Evolutionary conservation across 2,329 filamentous ascomycete genomes (phyloP).

Genomic region (Zymoseptoria passerinii): DNA sequence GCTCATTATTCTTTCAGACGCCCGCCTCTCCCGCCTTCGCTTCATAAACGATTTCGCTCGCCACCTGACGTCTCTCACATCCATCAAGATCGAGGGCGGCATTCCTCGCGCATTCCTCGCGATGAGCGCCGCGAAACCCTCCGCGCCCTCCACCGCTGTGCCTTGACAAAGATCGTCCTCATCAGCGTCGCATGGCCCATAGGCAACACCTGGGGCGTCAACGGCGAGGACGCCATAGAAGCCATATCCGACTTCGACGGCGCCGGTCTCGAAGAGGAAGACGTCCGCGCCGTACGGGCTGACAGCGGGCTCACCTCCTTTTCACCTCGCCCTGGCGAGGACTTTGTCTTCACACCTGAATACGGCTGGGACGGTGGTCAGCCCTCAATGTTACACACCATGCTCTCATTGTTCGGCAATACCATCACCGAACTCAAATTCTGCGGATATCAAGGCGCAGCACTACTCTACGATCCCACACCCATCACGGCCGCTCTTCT

Average conservation of each 20-base stretch:
- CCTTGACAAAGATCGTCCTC: conserved; percentile 38
- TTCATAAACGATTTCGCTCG: conserved; percentile 39
- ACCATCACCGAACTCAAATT: conserved; percentile 41
- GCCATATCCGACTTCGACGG: conserved; percentile 21
- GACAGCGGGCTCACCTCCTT: conserved; percentile 23
- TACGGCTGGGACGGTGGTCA: conserved; percentile 31
- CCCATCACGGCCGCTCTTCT: conserved; percentile 34
- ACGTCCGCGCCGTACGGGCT: conserved; percentile 1
- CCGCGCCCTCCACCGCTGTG: conserved; percentile 35
- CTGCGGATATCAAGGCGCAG: conserved; percentile 39
- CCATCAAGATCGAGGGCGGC: conserved; percentile 41
- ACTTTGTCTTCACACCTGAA: background rate
- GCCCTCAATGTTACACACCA: conserved; percentile 35
- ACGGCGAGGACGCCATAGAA: conserved; percentile 30
- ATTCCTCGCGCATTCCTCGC: conserved; percentile 38
- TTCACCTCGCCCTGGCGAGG: conserved; percentile 24
- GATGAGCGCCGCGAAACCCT: conserved; percentile 41
- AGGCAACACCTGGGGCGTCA: conserved; percentile 39
- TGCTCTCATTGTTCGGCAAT: conserved; percentile 34
- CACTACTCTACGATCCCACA: conserved; percentile 33
- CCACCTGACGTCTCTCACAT: conserved; percentile 34
- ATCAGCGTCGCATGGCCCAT: conserved; percentile 37
- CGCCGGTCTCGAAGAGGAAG: conserved; percentile 14
- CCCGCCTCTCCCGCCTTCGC: conserved; percentile 17
- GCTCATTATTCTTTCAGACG: background rate